Conservation (phyloP, 768 basidiomycete species). For the Ramaria sp. region DNA sequence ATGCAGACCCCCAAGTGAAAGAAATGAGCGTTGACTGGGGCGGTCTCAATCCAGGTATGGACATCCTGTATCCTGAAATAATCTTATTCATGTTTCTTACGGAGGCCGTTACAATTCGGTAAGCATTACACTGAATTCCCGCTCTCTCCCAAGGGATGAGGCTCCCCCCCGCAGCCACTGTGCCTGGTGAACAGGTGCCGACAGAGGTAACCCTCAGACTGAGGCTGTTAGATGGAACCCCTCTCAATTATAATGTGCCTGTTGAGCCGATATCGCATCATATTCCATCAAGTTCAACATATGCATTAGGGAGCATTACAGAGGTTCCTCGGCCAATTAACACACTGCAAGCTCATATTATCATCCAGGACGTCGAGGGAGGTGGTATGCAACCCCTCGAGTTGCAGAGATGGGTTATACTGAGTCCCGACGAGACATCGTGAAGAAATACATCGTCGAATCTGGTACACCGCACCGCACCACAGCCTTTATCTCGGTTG, state of each 20-base stretch:
- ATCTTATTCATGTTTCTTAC: slow-evolving; percentile 13
- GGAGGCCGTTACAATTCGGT: slow-evolving; percentile 16
- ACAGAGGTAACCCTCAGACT: slow-evolving; percentile 18
- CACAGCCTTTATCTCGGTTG: slow-evolving; percentile 50
- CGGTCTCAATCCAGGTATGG: slow-evolving; percentile 6
- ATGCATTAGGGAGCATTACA: slow-evolving; percentile 13
- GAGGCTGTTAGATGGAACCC: slow-evolving; percentile 17
- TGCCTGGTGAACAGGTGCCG: slow-evolving; percentile 17
- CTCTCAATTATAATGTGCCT: slow-evolving; percentile 8
- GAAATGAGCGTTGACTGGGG: slow-evolving; percentile 42
- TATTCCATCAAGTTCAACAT: not conserved
- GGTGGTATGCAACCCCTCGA: not conserved
- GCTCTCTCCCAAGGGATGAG: slow-evolving; percentile 25
- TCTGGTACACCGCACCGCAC: slow-evolving; percentile 41
- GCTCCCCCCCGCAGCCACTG: slow-evolving; percentile 24
- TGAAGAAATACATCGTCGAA: slow-evolving; percentile 36
- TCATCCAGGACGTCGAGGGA: slow-evolving; percentile 42
- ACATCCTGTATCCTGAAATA: slow-evolving; percentile 14
- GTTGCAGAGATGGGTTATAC: slow-evolving; percentile 9
- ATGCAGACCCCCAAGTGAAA: slow-evolving; percentile 36
- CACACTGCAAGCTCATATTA: slow-evolving; percentile 39
- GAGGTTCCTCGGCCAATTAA: slow-evolving; percentile 30
- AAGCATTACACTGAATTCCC: slow-evolving; percentile 22
- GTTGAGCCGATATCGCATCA: not conserved
- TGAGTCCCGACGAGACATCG: slow-evolving; percentile 27